Conservation (phyloP, 2,329 filamentous ascomycete species). For the Phialophora expanda region DNA sequence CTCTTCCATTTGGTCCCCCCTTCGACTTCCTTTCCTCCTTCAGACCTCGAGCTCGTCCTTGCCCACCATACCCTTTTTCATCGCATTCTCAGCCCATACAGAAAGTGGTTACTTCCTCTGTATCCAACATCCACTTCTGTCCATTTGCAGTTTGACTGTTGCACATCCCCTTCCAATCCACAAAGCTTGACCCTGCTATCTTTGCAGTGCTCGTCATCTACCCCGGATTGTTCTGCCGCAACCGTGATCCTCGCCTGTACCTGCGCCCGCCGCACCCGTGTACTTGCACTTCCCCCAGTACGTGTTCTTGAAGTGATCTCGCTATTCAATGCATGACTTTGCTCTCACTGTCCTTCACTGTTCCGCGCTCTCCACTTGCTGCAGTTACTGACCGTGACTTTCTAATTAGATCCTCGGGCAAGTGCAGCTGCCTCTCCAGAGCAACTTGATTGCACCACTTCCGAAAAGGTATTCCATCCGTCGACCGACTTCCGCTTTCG, state of each 20-base stretch:
- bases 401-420: constrained; percentile 11
- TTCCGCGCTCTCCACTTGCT: constrained; percentile 12
- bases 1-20: constrained; percentile 14
- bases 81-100: constrained; percentile 32
- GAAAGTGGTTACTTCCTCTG: constrained; percentile 37
- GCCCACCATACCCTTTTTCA: constrained; percentile 36
- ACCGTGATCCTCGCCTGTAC: constrained; percentile 19
- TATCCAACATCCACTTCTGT: constrained; percentile 37
- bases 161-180: constrained; percentile 34
- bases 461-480: constrained; percentile 29
- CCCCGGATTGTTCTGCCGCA: constrained; percentile 31
- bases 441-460: constrained; percentile 11
- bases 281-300: constrained; percentile 3
- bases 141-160: constrained; percentile 36
- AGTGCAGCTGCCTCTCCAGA: neutral
- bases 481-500: constrained; percentile 34
- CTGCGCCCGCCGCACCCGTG: constrained; percentile 28
- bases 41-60: constrained; percentile 16
- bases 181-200: constrained; percentile 34
- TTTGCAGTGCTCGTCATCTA: constrained; percentile 25
- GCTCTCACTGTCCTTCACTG: constrained; percentile 11
- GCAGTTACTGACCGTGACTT: constrained; percentile 23
- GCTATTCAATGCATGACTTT: constrained; percentile 1
- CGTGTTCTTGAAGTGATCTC: constrained; percentile 6
- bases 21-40: constrained; percentile 23